Base-by-base conservation (phyloP, 108 stramenopile species). In the Stephanodiscus triporus region DNA sequence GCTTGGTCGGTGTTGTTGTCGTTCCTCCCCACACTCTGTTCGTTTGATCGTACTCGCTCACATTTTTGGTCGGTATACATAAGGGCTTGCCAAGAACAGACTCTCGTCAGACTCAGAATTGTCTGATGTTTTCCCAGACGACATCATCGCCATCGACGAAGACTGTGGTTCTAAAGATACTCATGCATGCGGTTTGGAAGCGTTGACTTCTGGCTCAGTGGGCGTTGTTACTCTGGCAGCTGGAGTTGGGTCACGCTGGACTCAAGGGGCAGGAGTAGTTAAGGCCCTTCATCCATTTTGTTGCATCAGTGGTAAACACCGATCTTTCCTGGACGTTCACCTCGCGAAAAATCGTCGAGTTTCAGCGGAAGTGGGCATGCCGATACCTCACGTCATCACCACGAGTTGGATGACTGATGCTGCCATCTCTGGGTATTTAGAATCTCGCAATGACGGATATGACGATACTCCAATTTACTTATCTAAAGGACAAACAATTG, bases 321-420 rank as follows among this genome's bases (percentile, higher is more conserved):
- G 81, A 53, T 80, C 64, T 49, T 87, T 87, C 51, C 40, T 87
- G 22, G 87, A 87, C 34, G 74, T 87, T 11, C 87, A 87, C 49
- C 77, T 87, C 63, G 87, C 87, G 19, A 87, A 87, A 51, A 87
- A 79, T 62, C 65, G 78, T 30, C 73, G 75, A 54, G 69, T 85
- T 2, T 82, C 81, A 14, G 27, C 58, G 17, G 59, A 83, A 37
- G 53, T 64, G 6, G 87, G 84, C 6, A 71, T 54, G 34, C n/a
- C 66, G 9, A 80, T 87, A 24, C 84, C 82, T 22, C 87, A 87
- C 63, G 72, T 82, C 20, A 61, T 85, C 50, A 87, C 87, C 3
- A 87, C 87, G 0, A 85, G 84, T 54, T 79, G 84, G 84, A 87
- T 87, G 87, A 87, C 87, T 9, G 56, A 85, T 77, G 61, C 37